A percentile compares a stretch with the other conserved stretches of the same genome.
phyloP scores from a whole-genome alignment of 257 asterid genomes.

The Lantana camara region DNA sequence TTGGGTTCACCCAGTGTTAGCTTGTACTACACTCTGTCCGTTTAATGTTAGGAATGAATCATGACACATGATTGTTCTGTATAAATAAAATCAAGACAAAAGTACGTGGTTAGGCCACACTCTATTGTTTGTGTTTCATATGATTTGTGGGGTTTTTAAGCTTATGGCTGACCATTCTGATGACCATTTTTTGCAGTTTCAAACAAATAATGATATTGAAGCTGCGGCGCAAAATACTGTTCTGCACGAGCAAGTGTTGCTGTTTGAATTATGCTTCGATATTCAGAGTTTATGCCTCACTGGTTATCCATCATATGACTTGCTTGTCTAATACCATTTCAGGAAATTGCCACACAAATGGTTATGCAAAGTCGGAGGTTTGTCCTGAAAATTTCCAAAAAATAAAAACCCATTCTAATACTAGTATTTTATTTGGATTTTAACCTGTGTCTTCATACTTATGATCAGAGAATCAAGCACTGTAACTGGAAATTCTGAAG shows the following conservation, averaged over 20 bases:
- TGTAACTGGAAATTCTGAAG: conserved; percentile 48
- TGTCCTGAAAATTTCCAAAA: conserved; percentile 30
- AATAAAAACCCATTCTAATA: background rate
- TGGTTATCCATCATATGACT: conserved; percentile 20
- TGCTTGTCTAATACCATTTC: conserved; percentile 38
- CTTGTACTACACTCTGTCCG: too few species aligned
- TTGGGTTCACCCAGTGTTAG: too few species aligned
- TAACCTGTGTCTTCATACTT: conserved; percentile 23
- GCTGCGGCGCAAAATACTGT: conserved; percentile 78
- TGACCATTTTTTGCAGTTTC: conserved; percentile 40
- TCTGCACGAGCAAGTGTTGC: conserved; percentile 81
- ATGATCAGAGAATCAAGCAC: conserved; percentile 62
- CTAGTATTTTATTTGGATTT: conserved; percentile 8
- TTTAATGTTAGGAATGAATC: too few species aligned
- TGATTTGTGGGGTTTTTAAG: too few species aligned
- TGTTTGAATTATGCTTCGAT: conserved; percentile 15
- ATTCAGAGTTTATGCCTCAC: conserved; percentile 18
- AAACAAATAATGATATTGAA: conserved; percentile 55
- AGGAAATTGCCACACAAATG: conserved; percentile 89
- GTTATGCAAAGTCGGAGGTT: conserved; percentile 86
- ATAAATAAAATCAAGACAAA: too few species aligned
- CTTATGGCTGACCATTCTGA: conserved; percentile 51
- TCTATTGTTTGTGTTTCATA: too few species aligned
- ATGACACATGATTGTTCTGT: too few species aligned
- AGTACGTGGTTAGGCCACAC: too few species aligned